Conservation (phyloP, 1,139 yeast species). For the Taphrina populina region DNA sequence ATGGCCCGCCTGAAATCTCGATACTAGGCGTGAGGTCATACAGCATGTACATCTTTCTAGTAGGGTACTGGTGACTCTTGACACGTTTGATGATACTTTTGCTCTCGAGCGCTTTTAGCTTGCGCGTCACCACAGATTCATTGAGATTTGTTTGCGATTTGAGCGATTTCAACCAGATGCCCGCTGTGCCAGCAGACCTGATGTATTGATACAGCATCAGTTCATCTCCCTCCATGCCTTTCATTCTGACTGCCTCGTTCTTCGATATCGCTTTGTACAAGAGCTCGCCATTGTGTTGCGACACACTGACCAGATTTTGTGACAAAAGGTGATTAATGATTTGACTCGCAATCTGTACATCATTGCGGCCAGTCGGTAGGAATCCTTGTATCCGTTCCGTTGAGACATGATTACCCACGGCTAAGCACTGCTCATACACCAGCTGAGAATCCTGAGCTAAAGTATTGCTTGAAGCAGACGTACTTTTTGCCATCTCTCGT, state of each 20-base stretch:
- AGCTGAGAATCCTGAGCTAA: conserved; percentile 9
- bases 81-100: conserved; percentile 86
- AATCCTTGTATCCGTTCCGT: conserved; percentile 8
- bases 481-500: too few relatives aligned
- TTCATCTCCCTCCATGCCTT: conserved; percentile 81
- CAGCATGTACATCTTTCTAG: conserved; percentile 92
- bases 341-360: neutral
- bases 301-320: conserved; percentile 3
- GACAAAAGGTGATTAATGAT: conserved; percentile 23
- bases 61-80: conserved; percentile 88
- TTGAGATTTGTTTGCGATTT: conserved; percentile 89
- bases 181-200: conserved; percentile 91
- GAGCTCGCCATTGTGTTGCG: conserved; percentile 1
- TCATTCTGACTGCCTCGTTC: conserved; percentile 49
- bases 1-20: conserved; percentile 98
- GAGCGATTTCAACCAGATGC: conserved; percentile 89
- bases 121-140: conserved; percentile 83
- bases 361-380: conserved; percentile 4
- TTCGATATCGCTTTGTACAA: conserved; percentile 38
- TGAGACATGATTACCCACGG: conserved; percentile 3
- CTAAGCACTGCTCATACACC: conserved; percentile 10
- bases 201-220: conserved; percentile 87
- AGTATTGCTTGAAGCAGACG: conserved; percentile 3
- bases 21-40: conserved; percentile 89
- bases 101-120: conserved; percentile 76